A percentile compares a stretch with the other conserved stretches of the same genome.
These are phyloP conservation scores for Fusarium nisikadoi DNA, from an alignment of 2,329 filamentous ascomycete genomes.

Conservation along the genomic window DNA sequence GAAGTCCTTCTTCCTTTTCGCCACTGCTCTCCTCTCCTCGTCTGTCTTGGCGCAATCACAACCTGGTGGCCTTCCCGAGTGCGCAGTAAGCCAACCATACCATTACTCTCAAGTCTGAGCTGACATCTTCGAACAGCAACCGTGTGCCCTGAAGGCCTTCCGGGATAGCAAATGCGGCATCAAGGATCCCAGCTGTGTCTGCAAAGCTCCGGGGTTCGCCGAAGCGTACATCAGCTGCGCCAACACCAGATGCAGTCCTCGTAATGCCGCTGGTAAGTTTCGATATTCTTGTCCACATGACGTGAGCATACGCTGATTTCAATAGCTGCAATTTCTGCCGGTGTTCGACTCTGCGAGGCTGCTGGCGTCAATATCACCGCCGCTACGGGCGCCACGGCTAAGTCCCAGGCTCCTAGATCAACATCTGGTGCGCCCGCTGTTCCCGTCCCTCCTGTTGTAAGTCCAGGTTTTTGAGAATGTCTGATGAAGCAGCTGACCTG, in stretches of 20 bases:
- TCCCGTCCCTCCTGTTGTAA: constrained; percentile 6
- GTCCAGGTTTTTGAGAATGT: neutral
- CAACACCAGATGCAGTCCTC: neutral
- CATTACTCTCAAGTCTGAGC: neutral
- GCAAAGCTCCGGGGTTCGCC: constrained; percentile 3
- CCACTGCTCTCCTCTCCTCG: neutral
- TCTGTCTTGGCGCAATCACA: neutral
- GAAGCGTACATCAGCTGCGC: neutral
- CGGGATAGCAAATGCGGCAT: constrained; percentile 2
- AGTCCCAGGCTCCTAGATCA: neutral
- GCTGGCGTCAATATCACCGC: constrained; percentile 4
- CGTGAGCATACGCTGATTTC: accelerated
- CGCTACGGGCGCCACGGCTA: neutral
- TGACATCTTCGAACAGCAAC: constrained; percentile 6
- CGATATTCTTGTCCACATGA: accelerated
- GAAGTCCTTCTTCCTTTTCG: constrained; percentile 11
- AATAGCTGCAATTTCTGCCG: neutral
- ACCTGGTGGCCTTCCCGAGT: neutral
- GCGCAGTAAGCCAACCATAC: constrained; percentile 3
- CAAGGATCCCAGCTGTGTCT: constrained; percentile 14
- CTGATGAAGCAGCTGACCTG: neutral
- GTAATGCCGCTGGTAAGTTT: constrained; percentile 10
- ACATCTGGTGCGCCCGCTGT: neutral
- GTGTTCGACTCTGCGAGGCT: neutral
- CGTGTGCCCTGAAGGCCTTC: constrained; percentile 7